Evolutionary conservation across 225 moss, liverwort and hornwort species (phyloP), one percentile per base, ranked within the genome.

Genomic region (Rhytidiadelphus loreus): DNA sequence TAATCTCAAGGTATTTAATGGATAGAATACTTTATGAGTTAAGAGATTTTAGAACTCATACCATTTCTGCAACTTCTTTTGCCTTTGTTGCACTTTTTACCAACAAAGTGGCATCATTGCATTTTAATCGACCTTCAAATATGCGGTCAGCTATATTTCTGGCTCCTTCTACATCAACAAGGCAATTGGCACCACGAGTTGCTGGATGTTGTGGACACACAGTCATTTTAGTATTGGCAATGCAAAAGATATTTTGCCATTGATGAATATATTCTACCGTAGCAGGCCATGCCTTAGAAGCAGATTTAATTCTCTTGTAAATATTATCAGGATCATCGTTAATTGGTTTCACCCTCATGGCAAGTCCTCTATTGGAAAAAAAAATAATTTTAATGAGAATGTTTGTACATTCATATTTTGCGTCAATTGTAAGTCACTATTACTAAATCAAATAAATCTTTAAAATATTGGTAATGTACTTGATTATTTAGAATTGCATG

Each of bases 321-420:
- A 94, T 88, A 77, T 81, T 28, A 30, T 93, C 90, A 13, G 88
- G 86, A 50, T 94, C 91, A 81, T 98, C 92, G 24, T 88, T 77
- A 10, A 94, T 30, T 33, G 89, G 89, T 86, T 91, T 90, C 30
- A 97, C 90, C 82, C 96, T 95, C 85, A 91, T 94, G 2, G 95
- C 95, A 85, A 97, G 86, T 6, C 96, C 97, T 83, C 97, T 97
- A 88, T 72, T 43, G n/a, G n/a, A n/a, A n/a, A n/a, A 21, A 82
- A 64, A 86, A 25, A 8, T 56, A 52, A 60, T 20, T 43, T 44
- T 84, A 52, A 43, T 25, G 1, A 15, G 1, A 52, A 20, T 26
- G 7, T 75, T 64, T 19, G 35, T 23, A 13, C 19, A 55, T 18
- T 63, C 0, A 13, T 58, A 1, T 53, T 83, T n/a, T 53, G 10